Base-by-base conservation (phyloP, 108 stramenopile genomes). In the Fistulifera pelliculosa region DNA sequence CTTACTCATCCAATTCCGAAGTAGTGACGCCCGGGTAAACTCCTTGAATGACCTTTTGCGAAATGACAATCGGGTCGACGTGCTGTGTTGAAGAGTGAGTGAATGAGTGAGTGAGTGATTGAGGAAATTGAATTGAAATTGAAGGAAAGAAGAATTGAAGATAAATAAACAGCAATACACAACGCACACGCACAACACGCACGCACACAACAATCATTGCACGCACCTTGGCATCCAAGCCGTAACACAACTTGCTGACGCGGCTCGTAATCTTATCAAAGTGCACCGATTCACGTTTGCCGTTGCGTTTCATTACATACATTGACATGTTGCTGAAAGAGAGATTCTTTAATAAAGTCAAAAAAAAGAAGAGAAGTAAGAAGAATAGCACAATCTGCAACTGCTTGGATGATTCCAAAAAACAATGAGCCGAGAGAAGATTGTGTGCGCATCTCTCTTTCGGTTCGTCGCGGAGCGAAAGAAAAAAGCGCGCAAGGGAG, bases 221-320 rank as follows among this genome's bases (percentile, higher is more conserved):
- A 24, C 85, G 42, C 58, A 91, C 89, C 89, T 92, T 86, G 35
- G 74, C 66, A 48, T 99, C 89, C 44, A 99, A 80, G 22, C 98
- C 98, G 62, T 94, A 85, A 69, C 96, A 97, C 15, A 99, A 82
- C 65, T 97, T 96, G 66, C 76, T 70, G 52, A 99, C 90, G 39
- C 98, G 94, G 38, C 85, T 76, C 38, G 95, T 96, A 60, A 99
- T 96, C 84, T 99, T 97, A 73, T 99, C 97, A 70, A 99, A 99
- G 54, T 92, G 88, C 56, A 95, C 94, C 35, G 84, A 81, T 59
- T 98, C 95, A 45, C 72, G 69, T 60, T 74, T 66, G 49, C 98
- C 98, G 66, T 94, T 82, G 57, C 98, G 75, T 74, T 99, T 99
- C 48, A 94, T 61, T 24, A 99, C 94, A 77, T 76, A 94, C 96